Base-by-base conservation (phyloP, 495 filamentous ascomycete species). In the Xylaria bambusicola region DNA sequence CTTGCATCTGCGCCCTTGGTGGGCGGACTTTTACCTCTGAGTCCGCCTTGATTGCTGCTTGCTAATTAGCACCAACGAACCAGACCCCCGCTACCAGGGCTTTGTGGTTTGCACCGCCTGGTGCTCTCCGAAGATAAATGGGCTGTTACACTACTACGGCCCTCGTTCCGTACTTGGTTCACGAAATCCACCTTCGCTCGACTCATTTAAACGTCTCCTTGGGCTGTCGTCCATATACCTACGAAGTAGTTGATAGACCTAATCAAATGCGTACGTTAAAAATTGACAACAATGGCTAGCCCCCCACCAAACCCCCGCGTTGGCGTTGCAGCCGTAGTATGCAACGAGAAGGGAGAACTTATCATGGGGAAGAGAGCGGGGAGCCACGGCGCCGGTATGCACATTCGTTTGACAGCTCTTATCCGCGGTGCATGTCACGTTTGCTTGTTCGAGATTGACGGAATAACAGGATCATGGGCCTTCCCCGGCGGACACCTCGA, bases 401-500 rank as follows among this genome's bases (percentile, higher is more conserved):
- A 7, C 23, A 2, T 2, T 12, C 13, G 6, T 38, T 27, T 29
- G n/a, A n/a, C n/a, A n/a, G n/a, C n/a, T n/a, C n/a, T n/a, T n/a
- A n/a, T n/a, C n/a, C n/a, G n/a, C n/a, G n/a, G n/a, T n/a, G n/a
- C n/a, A n/a, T n/a, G n/a, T 33, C 29, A 46, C 20, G n/a, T 20
- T 33, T 33, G 5, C 29, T 10, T 33, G 10, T 33, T 33, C 10
- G n/a, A n/a, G n/a, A n/a, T n/a, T n/a, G n/a, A 26, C 8, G 2
- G 6, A 57, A 18, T 18, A 17, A 20, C 20, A 80, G 87, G 83
- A 2, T 82, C 83, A 6, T 86, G 77, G 77, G 83, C 82, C 26
- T 76, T 87, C 15, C 86, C 88, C 3, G 88, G 88, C 44, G 88
- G 88, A 3, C 87, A 91, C 51, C 81, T 90, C 20, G 86, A 91